phyloP scores from a whole-genome alignment of 768 basidiomycete genomes.

The Suillus occidentalis region DNA sequence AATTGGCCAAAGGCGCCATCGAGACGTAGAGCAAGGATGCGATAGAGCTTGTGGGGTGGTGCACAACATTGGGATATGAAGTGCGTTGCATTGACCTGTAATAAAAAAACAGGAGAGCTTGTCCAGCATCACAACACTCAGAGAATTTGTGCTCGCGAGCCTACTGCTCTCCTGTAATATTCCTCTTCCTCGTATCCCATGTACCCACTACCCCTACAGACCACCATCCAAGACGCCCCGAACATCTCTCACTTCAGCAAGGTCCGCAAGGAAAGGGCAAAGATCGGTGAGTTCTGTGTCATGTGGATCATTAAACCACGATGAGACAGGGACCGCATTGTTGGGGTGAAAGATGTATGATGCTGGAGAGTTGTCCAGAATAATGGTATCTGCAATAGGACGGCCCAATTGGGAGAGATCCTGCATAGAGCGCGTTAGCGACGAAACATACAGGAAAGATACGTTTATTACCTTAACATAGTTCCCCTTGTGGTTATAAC shows the following conservation, averaged over 20 bases:
- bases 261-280: slow-evolving; percentile 90
- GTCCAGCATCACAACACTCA: slow-evolving; percentile 30
- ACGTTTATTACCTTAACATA: slow-evolving; percentile 84
- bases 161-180: slow-evolving; percentile 14
- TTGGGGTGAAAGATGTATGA: slow-evolving; percentile 99
- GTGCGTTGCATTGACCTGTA: slow-evolving; percentile 31
- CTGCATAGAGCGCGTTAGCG: slow-evolving; percentile 41
- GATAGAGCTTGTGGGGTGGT: background rate
- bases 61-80: slow-evolving; percentile 11
- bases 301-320: slow-evolving; percentile 99
- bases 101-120: slow-evolving; percentile 26
- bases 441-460: background rate
- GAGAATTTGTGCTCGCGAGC: slow-evolving; percentile 23
- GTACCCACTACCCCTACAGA: slow-evolving; percentile 44
- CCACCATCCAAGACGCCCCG: slow-evolving; percentile 89
- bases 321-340: slow-evolving; percentile 98
- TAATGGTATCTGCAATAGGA: slow-evolving; percentile 91
- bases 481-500: slow-evolving; percentile 98
- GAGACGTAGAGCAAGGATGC: slow-evolving; percentile 12
- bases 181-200: slow-evolving; percentile 10
- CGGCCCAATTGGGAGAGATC: slow-evolving; percentile 97
- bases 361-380: slow-evolving; percentile 98
- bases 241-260: slow-evolving; percentile 83
- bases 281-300: slow-evolving; percentile 97
- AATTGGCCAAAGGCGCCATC: slow-evolving; percentile 9